Percentiles rank a stretch among this genome's conserved stretches.
These are phyloP conservation scores for Rubia tinctorum DNA, from an alignment of 305 asterid genomes.

Conservation along the genomic window DNA sequence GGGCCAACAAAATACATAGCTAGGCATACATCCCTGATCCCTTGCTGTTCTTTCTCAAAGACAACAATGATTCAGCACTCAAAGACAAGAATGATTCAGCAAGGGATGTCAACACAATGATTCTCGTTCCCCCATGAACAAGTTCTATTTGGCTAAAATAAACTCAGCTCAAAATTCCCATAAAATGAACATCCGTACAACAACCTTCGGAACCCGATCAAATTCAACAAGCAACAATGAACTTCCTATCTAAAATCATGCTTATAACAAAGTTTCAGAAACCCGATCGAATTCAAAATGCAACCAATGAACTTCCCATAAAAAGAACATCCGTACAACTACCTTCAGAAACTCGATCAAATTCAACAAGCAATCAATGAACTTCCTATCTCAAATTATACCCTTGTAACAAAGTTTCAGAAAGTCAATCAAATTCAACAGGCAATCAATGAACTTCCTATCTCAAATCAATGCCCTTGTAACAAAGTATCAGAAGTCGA, in stretches of 20 bases:
- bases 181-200: not conserved
- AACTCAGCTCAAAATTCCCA: not conserved
- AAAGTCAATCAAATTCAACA: not conserved
- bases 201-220: not conserved
- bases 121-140: not conserved
- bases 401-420: not conserved
- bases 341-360: not conserved
- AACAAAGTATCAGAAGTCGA: too few species aligned
- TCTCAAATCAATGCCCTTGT: too few species aligned
- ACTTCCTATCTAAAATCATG: too few species aligned
- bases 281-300: too few species aligned
- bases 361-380: not conserved
- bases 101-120: not conserved
- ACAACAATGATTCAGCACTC: not conserved
- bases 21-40: not conserved
- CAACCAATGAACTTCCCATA: too few species aligned
- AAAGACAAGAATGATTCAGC: not conserved
- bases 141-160: not conserved
- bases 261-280: too few species aligned
- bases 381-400: not conserved
- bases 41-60: not conserved
- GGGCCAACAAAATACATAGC: not conserved
- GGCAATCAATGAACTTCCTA: too few species aligned
- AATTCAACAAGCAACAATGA: not conserved
- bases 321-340: not conserved